Evolutionary conservation across 2,329 filamentous ascomycete species (phyloP).

Genomic region (Aspergillus thermomutatus): DNA sequence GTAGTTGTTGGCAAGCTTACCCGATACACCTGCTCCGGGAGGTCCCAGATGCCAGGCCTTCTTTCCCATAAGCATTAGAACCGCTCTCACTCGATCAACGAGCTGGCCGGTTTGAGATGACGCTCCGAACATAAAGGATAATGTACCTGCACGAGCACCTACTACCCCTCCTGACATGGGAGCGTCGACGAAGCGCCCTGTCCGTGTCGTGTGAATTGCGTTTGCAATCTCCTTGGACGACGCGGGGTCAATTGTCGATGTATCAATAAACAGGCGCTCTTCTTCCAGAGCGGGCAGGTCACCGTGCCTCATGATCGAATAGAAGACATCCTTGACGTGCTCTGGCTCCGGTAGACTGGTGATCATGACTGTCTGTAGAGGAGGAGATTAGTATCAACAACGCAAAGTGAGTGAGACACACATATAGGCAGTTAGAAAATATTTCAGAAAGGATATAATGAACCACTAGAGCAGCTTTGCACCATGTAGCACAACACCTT

Average conservation of each 20-base stretch:
- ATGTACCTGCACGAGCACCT: constrained; percentile 77
- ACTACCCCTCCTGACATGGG: constrained; percentile 97
- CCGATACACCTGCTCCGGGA: constrained; percentile 81
- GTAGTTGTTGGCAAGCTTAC: constrained; percentile 97
- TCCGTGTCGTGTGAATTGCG: constrained; percentile 61
- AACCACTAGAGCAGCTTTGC: too few relatives aligned
- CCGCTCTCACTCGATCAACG: constrained; percentile 62
- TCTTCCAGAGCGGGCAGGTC: constrained; percentile 50
- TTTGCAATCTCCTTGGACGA: constrained; percentile 76
- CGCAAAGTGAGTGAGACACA: neutral
- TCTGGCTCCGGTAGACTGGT: constrained; percentile 85
- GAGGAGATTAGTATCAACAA: constrained; percentile 6
- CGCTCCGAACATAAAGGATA: constrained; percentile 94
- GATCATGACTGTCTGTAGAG: constrained; percentile 71
- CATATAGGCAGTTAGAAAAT: neutral
- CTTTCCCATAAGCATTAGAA: constrained; percentile 79
- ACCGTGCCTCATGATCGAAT: constrained; percentile 64
- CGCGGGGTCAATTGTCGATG: constrained; percentile 90
- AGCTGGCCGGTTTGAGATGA: constrained; percentile 47
- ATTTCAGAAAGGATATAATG: too few relatives aligned
- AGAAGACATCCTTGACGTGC: constrained; percentile 81
- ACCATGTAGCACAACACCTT: too few relatives aligned
- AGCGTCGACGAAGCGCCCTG: constrained; percentile 83
- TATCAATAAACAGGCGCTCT: constrained; percentile 84
- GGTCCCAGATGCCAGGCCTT: constrained; percentile 80